Conservation (phyloP, 805 yeast species). For the Yamadazyma sp. region DNA sequence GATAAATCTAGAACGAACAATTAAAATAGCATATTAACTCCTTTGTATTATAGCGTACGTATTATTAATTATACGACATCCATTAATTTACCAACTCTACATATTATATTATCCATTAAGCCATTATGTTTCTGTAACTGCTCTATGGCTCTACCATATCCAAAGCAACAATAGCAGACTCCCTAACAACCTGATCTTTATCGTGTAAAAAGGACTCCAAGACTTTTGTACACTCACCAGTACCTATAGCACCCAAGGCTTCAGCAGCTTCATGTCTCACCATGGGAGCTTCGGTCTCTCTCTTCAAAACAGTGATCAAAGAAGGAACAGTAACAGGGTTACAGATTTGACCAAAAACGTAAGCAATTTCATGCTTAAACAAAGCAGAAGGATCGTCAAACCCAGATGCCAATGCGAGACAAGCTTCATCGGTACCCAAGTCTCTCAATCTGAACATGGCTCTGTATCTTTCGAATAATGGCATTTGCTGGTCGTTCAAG, state of each 20-base stretch:
- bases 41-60: constrained; percentile 10
- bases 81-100: constrained; percentile 1
- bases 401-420: constrained; percentile 87
- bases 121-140: neutral
- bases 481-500: constrained; percentile 71
- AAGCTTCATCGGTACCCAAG: constrained; percentile 89
- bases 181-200: constrained; percentile 87
- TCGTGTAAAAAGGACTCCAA: constrained; percentile 77
- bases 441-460: constrained; percentile 98
- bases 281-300: constrained; percentile 89
- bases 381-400: constrained; percentile 88
- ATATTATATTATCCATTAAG: neutral
- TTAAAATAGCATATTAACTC: constrained; percentile 25
- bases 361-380: constrained; percentile 96
- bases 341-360: constrained; percentile 95
- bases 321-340: constrained; percentile 91
- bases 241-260: constrained; percentile 95
- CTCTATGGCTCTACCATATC: constrained; percentile 59
- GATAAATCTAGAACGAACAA: constrained; percentile 94
- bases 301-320: constrained; percentile 75
- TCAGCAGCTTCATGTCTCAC: constrained; percentile 99
- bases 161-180: constrained; percentile 93
- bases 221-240: constrained; percentile 91
- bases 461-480: constrained; percentile 91
- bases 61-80: constrained; percentile 4